phyloP scores from a whole-genome alignment of 345 rosid genomes.

The Zanthoxylum bungeanum region DNA sequence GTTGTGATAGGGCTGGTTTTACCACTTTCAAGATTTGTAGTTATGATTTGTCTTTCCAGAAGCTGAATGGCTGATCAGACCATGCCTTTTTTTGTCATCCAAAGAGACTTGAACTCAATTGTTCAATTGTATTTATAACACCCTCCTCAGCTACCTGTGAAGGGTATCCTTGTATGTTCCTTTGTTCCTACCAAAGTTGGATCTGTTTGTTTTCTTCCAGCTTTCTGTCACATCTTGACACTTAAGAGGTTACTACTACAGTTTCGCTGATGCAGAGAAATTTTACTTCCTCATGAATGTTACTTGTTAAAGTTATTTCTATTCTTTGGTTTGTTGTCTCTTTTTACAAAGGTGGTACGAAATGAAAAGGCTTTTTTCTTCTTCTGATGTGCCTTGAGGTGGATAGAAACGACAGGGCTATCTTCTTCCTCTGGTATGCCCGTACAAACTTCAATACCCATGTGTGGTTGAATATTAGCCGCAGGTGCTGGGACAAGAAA shows the following conservation, averaged over 20 bases:
- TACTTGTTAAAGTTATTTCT: not conserved
- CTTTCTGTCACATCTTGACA: not conserved
- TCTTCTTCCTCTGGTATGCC: not conserved
- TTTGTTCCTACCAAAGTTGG: no score
- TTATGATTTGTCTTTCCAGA: no score
- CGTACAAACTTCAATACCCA: not conserved
- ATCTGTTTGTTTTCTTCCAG: not conserved
- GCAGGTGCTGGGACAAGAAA: not conserved
- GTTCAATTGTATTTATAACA: no score
- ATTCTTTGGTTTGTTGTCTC: not conserved
- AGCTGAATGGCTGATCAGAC: no score
- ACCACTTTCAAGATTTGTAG: not conserved
- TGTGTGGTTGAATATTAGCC: slow-evolving; percentile 1
- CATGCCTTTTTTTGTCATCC: no score
- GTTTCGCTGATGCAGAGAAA: not conserved
- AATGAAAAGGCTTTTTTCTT: slow-evolving; percentile 7
- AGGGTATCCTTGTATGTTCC: no score
- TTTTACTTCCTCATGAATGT: not conserved
- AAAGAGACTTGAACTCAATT: no score
- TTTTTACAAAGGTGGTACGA: not conserved
- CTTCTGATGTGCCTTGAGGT: no score
- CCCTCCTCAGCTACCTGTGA: no score
- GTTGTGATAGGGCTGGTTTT: no score
- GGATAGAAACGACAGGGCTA: no score
- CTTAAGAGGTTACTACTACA: no score